phyloP scores from a whole-genome alignment of 78 protist genomes.

The Planoprotostelium fungivorum region DNA sequence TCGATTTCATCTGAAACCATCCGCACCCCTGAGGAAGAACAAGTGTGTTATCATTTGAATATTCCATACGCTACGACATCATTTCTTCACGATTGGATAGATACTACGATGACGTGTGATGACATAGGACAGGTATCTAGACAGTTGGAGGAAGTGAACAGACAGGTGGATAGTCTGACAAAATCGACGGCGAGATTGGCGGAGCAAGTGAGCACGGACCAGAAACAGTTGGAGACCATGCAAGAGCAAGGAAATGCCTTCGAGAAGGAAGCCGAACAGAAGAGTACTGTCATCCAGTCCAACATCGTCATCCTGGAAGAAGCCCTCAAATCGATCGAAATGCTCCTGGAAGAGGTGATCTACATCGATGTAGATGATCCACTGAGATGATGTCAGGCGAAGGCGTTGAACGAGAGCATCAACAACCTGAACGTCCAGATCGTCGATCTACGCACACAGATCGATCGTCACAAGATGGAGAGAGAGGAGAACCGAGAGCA shows the following conservation, averaged over 20 bases:
- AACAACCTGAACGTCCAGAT: neutral
- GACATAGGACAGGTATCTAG: neutral
- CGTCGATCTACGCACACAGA: neutral
- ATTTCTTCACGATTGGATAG: neutral
- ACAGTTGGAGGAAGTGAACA: neutral
- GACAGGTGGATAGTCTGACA: neutral
- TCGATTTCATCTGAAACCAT: neutral
- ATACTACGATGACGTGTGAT: neutral
- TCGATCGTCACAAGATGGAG: neutral
- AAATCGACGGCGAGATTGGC: neutral
- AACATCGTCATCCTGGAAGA: neutral
- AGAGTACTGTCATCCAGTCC: neutral
- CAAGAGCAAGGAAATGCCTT: neutral
- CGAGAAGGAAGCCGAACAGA: neutral
- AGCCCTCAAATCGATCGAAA: neutral
- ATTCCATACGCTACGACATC: neutral
- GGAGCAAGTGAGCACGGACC: neutral
- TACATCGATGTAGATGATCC: neutral
- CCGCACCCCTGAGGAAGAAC: neutral
- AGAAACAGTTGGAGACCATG: neutral
- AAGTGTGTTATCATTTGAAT: neutral
- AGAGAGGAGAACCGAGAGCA: neutral
- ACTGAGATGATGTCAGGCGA: neutral
- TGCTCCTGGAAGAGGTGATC: neutral
- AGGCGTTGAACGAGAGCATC: neutral